phyloP scores from a whole-genome alignment of 805 yeast genomes.

The Wickerhamiella sergipiensis region DNA sequence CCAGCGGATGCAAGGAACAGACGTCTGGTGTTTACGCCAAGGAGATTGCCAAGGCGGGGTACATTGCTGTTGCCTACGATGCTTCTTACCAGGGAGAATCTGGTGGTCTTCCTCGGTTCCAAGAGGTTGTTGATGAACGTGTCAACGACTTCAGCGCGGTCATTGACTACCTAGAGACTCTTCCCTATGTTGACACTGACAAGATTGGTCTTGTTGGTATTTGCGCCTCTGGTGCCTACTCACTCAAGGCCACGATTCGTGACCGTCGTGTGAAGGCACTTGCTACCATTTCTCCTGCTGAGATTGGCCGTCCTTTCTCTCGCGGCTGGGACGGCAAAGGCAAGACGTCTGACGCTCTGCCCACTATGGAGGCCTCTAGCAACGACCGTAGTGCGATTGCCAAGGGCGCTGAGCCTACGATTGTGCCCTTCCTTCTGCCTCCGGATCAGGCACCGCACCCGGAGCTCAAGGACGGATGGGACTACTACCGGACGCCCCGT shows the following conservation, averaged over 20 bases:
- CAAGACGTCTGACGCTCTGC: not conserved
- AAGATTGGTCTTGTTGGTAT: slow-evolving; percentile 8
- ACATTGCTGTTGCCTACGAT: slow-evolving; percentile 8
- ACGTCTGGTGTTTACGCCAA: slow-evolving; percentile 7
- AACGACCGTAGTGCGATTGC: not conserved
- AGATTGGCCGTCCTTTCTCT: slow-evolving; percentile 6
- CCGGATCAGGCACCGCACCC: slow-evolving; percentile 1
- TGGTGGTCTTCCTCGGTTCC: slow-evolving; percentile 7
- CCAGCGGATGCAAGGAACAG: slow-evolving; percentile 10
- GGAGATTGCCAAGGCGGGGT: slow-evolving; percentile 5
- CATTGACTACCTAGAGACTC: slow-evolving; percentile 5
- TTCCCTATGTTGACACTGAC: slow-evolving; percentile 1
- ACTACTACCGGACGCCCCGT: slow-evolving; percentile 10
- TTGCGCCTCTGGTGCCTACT: slow-evolving; percentile 11
- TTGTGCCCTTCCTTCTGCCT: not conserved
- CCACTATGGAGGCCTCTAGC: not conserved
- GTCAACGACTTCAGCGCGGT: slow-evolving; percentile 8
- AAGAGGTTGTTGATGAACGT: slow-evolving; percentile 8
- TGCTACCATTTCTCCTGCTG: slow-evolving; percentile 5
- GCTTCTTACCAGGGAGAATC: slow-evolving; percentile 11
- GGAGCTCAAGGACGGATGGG: slow-evolving; percentile 6
- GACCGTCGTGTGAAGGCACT: slow-evolving; percentile 8
- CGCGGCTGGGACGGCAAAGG: slow-evolving; percentile 1
- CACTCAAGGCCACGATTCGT: slow-evolving; percentile 5
- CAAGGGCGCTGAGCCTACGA: not conserved